phyloP scores from a whole-genome alignment of 306 rosid species.

The Castanea mollissima region DNA sequence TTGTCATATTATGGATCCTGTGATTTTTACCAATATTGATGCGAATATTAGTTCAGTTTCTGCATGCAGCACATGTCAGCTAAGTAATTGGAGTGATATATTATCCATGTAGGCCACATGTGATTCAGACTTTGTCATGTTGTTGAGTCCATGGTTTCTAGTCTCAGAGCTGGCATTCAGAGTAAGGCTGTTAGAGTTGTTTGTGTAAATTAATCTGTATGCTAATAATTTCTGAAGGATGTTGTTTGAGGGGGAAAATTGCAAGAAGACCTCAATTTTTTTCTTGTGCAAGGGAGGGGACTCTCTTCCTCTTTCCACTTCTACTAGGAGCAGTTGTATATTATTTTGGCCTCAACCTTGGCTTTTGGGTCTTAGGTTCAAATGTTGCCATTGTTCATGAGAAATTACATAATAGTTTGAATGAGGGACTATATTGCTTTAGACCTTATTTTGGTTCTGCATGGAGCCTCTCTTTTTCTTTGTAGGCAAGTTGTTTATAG shows the following conservation, averaged over 20 bases:
- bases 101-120: neutral
- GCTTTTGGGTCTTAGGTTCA: neutral
- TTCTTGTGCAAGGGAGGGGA: neutral
- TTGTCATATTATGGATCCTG: neutral
- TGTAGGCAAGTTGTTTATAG: neutral
- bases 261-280: neutral
- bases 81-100: neutral
- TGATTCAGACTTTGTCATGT: slow-evolving; percentile 1
- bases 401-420: neutral
- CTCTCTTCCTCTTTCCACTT: neutral
- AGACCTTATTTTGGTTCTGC: neutral
- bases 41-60: neutral
- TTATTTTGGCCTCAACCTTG: neutral
- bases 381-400: neutral
- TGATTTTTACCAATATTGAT: neutral
- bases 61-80: neutral
- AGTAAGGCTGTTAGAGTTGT: neutral
- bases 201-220: neutral
- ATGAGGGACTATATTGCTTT: neutral
- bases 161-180: neutral
- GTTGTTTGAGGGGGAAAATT: neutral
- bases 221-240: neutral
- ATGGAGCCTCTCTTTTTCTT: neutral
- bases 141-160: neutral
- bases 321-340: neutral